A percentile compares a stretch with the other conserved stretches of the same genome.
These are phyloP conservation scores for Pseudomassariella vexata DNA, from an alignment of 2,329 filamentous ascomycete species.

Conservation along the genomic window DNA sequence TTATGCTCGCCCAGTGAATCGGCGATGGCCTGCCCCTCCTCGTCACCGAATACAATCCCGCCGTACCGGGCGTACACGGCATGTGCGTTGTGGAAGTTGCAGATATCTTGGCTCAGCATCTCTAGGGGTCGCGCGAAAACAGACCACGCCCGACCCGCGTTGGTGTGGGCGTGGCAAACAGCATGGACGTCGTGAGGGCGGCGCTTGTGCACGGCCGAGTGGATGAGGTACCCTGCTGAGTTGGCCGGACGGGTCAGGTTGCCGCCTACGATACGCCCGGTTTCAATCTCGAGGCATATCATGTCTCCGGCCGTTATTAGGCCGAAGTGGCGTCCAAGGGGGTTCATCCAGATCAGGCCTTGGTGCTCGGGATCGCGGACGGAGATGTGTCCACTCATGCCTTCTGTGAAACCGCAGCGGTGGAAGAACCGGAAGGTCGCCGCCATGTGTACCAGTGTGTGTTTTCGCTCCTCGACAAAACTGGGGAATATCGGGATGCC, in stretches of 20 bases:
- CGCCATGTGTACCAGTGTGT: slow-evolving; percentile 62
- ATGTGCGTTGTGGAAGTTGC: slow-evolving; percentile 59
- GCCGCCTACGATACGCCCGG: slow-evolving; percentile 58
- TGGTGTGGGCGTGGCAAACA: slow-evolving; percentile 64
- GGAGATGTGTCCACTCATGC: slow-evolving; percentile 49
- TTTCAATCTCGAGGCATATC: slow-evolving; percentile 54
- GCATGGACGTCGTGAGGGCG: slow-evolving; percentile 56
- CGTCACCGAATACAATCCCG: slow-evolving; percentile 48
- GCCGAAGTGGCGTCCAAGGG: slow-evolving; percentile 60
- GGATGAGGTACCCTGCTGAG: slow-evolving; percentile 64
- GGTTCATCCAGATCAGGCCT: slow-evolving; percentile 64
- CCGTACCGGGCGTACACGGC: slow-evolving; percentile 55
- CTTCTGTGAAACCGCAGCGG: slow-evolving; percentile 60
- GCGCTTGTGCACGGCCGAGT: slow-evolving; percentile 62
- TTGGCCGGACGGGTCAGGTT: slow-evolving; percentile 57
- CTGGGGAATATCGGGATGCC: slow-evolving; percentile 37
- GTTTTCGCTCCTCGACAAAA: slow-evolving; percentile 45
- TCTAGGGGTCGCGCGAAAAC: slow-evolving; percentile 59
- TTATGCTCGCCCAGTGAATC: slow-evolving; percentile 50
- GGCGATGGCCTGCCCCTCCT: slow-evolving; percentile 62
- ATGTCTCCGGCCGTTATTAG: slow-evolving; percentile 60
- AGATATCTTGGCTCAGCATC: slow-evolving; percentile 66
- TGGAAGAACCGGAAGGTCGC: slow-evolving; percentile 64
- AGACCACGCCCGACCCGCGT: slow-evolving; percentile 62
- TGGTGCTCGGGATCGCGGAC: slow-evolving; percentile 60